phyloP scores from a whole-genome alignment of 331 rosid genomes.

The Rosa hybrid region DNA sequence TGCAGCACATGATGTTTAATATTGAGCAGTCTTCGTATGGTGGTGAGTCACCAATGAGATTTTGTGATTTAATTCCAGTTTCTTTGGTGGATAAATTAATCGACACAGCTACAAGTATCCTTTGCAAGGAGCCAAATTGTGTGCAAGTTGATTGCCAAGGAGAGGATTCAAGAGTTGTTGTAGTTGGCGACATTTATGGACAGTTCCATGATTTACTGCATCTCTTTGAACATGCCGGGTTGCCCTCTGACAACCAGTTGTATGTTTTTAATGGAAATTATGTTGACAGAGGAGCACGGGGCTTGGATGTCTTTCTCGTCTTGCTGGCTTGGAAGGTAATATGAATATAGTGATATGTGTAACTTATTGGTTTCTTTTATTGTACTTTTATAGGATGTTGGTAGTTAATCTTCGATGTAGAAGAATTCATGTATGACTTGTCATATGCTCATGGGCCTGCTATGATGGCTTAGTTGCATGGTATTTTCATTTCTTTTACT shows the following conservation, averaged over 20 bases:
- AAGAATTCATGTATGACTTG: neutral
- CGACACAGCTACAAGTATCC: conserved; percentile 52
- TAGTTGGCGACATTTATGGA: conserved; percentile 83
- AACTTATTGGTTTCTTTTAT: conserved; percentile 10
- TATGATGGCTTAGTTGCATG: conserved; percentile 12
- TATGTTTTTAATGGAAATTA: conserved; percentile 87
- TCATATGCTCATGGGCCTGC: conserved; percentile 13
- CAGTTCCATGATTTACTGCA: conserved; percentile 76
- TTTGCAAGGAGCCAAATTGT: conserved; percentile 71
- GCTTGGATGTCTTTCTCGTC: conserved; percentile 79
- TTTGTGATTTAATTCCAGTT: conserved; percentile 50
- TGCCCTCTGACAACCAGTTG: conserved; percentile 70
- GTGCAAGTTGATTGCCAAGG: conserved; percentile 66
- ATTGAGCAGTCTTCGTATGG: conserved; percentile 53
- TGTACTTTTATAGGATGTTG: neutral
- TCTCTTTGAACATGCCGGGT: conserved; percentile 61
- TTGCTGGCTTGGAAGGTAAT: conserved; percentile 95
- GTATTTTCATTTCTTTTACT: neutral
- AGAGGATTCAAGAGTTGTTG: conserved; percentile 67
- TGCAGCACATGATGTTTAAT: conserved; percentile 60
- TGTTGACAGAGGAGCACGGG: conserved; percentile 81
- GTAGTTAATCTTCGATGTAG: neutral
- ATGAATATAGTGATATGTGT: conserved; percentile 16
- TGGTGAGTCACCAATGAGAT: conserved; percentile 47
- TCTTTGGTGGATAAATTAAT: conserved; percentile 56